phyloP scores from a whole-genome alignment of 1,284 basidiomycete species.

The Gomphus bonarii region DNA sequence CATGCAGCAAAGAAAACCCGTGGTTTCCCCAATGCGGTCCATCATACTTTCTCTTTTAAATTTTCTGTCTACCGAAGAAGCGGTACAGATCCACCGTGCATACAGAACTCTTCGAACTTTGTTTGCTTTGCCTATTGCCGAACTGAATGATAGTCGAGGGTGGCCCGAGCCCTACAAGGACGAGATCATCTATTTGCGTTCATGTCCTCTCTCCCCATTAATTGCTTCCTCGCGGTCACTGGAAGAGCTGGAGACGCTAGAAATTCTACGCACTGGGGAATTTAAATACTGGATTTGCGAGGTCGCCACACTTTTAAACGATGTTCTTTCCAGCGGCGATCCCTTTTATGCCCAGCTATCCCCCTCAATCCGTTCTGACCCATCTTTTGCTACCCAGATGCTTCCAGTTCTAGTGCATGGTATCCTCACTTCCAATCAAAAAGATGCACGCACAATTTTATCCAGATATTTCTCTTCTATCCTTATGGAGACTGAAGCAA shows the following conservation, averaged over 20 bases:
- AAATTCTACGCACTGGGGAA: constrained; percentile 22
- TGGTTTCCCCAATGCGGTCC: constrained; percentile 30
- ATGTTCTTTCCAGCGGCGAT: constrained; percentile 43
- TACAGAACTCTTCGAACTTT: constrained; percentile 48
- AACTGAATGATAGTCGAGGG: constrained; percentile 22
- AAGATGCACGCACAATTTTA: constrained; percentile 25
- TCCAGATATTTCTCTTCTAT: constrained; percentile 59
- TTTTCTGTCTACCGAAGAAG: constrained; percentile 44
- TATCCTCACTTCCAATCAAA: constrained; percentile 29
- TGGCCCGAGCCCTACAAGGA: constrained; percentile 34
- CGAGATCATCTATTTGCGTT: constrained; percentile 45
- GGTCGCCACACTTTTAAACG: constrained; percentile 51
- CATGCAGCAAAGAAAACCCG: background rate
- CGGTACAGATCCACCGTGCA: constrained; percentile 41
- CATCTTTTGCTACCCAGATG: constrained; percentile 51
- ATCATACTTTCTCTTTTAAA: constrained; percentile 44
- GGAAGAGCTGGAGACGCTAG: constrained; percentile 10
- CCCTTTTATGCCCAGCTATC: constrained; percentile 62
- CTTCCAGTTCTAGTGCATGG: constrained; percentile 72
- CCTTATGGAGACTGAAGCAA: constrained; percentile 33
- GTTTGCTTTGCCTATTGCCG: constrained; percentile 9
- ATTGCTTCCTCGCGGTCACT: constrained; percentile 19
- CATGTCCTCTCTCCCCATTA: constrained; percentile 6
- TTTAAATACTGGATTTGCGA: constrained; percentile 59
- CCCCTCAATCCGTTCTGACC: constrained; percentile 44